Base-by-base conservation (phyloP, 2,329 filamentous ascomycete species). In the Colletotrichum truncatum region DNA sequence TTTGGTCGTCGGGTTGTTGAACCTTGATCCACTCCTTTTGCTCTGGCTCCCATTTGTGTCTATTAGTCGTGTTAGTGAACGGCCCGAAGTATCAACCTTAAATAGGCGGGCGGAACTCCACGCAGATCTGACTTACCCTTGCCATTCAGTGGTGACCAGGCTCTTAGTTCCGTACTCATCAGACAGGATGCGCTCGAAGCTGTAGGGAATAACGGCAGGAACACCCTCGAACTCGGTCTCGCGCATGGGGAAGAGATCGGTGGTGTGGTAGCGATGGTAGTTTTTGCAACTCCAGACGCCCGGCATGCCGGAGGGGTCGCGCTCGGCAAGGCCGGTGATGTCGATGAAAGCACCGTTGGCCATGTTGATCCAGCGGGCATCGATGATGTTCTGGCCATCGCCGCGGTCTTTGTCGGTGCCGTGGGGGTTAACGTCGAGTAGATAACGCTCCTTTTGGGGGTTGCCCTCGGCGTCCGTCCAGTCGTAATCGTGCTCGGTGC, bases 281-380 rank as follows among this genome's bases (percentile, higher is more conserved):
- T 96, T 94, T 81, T 95, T 95, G 80, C 92, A 95, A 72, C 87
- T 89, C 87, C 91, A 92, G 28, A 91, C 76, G 6, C 91, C 91
- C 0, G 92, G 91, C 18, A 80, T 71, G 2, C 76, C 76, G 14
- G 81, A 80, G 0, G 86, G 84, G 30, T 93, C 83, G 18, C 90
- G 86, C 79, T 93, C 90, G 53, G 87, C 87, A 34, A 96, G 79
- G 11, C 87, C 92, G 1, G 93, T 96, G 72, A 97, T 93, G 76
- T 96, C 93, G 75, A 96, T 89, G 76, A 92, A 97, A 72, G 95
- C 84, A 49, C 93, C 93, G 71, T 90, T 96, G 59, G 80, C 77
- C 64, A 85, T 84, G 76, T 96, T 92, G 73, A 96, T 92, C 91
- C 92, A 97, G 46, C 93, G 85, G 23, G 90, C 93, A 77, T 96